Evolutionary conservation across 441 rosid species (phyloP).

Genomic region (Codiaeum variegatum): DNA sequence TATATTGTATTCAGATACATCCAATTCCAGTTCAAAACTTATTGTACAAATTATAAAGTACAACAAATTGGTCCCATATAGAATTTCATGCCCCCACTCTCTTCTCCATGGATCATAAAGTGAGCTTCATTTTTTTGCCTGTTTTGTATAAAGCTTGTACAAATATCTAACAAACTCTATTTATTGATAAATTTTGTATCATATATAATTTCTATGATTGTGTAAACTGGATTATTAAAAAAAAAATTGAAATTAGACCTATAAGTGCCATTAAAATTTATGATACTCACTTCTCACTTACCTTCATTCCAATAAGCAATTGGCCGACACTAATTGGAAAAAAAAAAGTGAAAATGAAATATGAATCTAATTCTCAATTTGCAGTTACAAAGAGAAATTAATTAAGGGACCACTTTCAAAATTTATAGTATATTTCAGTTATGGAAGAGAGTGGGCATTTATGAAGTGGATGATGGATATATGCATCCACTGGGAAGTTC

Average conservation of each 20-base stretch:
- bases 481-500: not conserved
- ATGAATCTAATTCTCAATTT: constrained; percentile 21
- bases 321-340: not conserved
- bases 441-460: constrained; percentile 12
- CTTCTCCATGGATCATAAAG: not conserved
- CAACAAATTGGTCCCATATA: constrained; percentile 1
- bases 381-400: not conserved
- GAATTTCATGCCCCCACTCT: not conserved
- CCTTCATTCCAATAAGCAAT: no score
- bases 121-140: no score
- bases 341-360: constrained; percentile 10
- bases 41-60: constrained; percentile 21
- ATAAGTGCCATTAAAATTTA: not conserved
- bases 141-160: not conserved
- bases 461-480: constrained; percentile 16
- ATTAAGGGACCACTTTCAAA: constrained; percentile 12
- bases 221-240: no score
- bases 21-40: constrained; percentile 6
- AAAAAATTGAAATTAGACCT: no score
- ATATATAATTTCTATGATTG: no score
- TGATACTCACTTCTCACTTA: not conserved
- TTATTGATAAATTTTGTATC: no score
- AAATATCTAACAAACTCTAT: no score
- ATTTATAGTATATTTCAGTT: not conserved
- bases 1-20: not conserved